These are phyloP conservation scores for Cytidiella melzeri DNA, from an alignment of 768 basidiomycete species.

Conservation along the genomic window DNA sequence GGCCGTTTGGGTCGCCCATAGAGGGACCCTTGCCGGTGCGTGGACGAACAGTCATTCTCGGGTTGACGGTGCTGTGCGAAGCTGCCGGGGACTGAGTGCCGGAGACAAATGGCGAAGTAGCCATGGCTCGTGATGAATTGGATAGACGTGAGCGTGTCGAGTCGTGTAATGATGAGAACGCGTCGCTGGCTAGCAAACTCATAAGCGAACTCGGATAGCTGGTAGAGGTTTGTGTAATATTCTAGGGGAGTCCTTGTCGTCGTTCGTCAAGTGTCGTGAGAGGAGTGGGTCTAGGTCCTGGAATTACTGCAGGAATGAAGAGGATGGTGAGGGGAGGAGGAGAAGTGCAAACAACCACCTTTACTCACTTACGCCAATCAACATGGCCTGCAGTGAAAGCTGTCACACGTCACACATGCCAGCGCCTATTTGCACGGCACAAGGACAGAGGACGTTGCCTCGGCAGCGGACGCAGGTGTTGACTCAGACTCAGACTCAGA, in stretches of 20 bases:
- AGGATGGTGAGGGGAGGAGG: not conserved
- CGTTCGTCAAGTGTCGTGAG: not conserved
- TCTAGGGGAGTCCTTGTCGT: not conserved
- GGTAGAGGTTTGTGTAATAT: not conserved
- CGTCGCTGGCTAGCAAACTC: constrained; percentile 17
- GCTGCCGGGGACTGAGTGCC: not conserved
- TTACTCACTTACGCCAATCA: too few species aligned
- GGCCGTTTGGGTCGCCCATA: constrained; percentile 1
- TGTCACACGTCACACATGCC: too few species aligned
- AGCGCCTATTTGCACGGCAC: too few species aligned
- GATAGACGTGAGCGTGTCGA: constrained; percentile 12
- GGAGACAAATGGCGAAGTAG: constrained; percentile 15
- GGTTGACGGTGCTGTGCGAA: not conserved
- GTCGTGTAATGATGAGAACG: constrained; percentile 15
- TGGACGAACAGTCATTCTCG: constrained; percentile 2
- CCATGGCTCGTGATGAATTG: constrained; percentile 12
- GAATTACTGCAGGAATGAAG: too few species aligned
- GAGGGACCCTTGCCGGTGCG: not conserved
- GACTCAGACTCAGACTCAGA: too few species aligned
- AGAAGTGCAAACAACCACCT: too few species aligned
- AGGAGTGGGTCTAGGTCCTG: too few species aligned
- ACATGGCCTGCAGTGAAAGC: too few species aligned
- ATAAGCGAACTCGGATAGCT: constrained; percentile 1
- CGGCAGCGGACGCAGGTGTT: too few species aligned
- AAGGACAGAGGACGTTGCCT: too few species aligned